Percentiles rank a stretch among this genome's conserved stretches.
Conservation (phyloP, 768 basidiomycete species). For the Hygrophorus russula region DNA sequence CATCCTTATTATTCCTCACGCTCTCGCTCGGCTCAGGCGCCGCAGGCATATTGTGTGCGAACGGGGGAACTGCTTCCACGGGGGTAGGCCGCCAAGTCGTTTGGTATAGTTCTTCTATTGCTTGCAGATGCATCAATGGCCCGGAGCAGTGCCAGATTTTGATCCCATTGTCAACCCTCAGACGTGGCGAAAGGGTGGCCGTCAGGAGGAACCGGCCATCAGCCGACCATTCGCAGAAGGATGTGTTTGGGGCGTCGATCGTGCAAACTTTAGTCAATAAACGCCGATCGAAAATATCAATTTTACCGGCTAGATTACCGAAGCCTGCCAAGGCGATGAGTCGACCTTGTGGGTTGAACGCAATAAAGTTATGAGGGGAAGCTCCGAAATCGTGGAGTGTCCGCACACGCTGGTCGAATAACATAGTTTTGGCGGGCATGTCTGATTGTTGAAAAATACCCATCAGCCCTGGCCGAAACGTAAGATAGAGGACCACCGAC, state of each 20-base stretch:
- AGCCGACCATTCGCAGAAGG: slow-evolving; percentile 90
- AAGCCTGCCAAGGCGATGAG: slow-evolving; percentile 88
- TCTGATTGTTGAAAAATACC: slow-evolving; percentile 28
- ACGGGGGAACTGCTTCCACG: slow-evolving; percentile 52
- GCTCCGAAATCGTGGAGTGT: slow-evolving; percentile 85
- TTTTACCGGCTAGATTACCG: slow-evolving; percentile 91
- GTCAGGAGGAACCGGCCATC: slow-evolving; percentile 90
- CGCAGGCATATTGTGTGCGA: slow-evolving; percentile 54
- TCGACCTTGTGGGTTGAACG: slow-evolving; percentile 90
- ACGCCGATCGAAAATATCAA: slow-evolving; percentile 86
- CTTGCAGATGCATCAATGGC: slow-evolving; percentile 73
- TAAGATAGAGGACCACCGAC: slow-evolving; percentile 35
- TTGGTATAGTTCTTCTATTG: slow-evolving; percentile 85
- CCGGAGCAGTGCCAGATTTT: slow-evolving; percentile 94
- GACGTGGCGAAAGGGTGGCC: slow-evolving; percentile 87
- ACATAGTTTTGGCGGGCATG: slow-evolving; percentile 90
- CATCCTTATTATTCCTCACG: slow-evolving; percentile 34
- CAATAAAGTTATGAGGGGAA: slow-evolving; percentile 83
- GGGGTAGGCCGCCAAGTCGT: slow-evolving; percentile 70
- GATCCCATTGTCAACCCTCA: slow-evolving; percentile 95
- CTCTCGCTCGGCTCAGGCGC: slow-evolving; percentile 57
- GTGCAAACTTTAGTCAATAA: slow-evolving; percentile 66
- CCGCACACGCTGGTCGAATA: slow-evolving; percentile 87
- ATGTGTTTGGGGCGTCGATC: slow-evolving; percentile 89
- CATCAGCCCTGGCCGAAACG: neutral